phyloP scores from a whole-genome alignment of 768 basidiomycete genomes.

The Kwoniella mangroviensis region DNA sequence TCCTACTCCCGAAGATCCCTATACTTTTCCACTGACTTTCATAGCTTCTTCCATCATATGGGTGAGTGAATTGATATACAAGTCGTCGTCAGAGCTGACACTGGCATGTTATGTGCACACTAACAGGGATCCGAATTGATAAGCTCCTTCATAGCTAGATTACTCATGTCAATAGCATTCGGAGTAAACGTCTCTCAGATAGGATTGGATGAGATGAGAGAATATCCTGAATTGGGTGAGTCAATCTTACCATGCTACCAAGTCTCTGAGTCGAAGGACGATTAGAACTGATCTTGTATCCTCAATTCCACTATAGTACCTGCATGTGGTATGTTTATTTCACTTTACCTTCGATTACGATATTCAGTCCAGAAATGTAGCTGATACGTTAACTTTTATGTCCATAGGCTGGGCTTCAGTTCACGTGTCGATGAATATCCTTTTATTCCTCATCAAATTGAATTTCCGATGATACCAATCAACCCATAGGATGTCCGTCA shows the following conservation, averaged over 20 bases:
- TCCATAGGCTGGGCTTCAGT: slow-evolving; percentile 56
- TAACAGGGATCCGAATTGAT: slow-evolving; percentile 57
- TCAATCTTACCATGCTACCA: background rate
- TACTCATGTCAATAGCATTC: slow-evolving; percentile 54
- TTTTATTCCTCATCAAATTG: slow-evolving; percentile 57
- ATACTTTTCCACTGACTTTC: slow-evolving; percentile 60
- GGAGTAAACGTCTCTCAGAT: slow-evolving; percentile 57
- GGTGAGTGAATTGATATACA: slow-evolving; percentile 34
- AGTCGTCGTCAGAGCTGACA: background rate
- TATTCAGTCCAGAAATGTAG: no score
- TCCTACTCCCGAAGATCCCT: slow-evolving; percentile 57
- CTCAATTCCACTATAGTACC: slow-evolving; percentile 16
- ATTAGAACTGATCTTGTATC: background rate
- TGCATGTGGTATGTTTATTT: slow-evolving; percentile 45
- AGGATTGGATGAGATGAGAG: slow-evolving; percentile 59
- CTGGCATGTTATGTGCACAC: background rate
- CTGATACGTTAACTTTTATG: background rate
- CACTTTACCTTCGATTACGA: no score
- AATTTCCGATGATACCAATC: slow-evolving; percentile 36
- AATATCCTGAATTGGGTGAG: slow-evolving; percentile 57
- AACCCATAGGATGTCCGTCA: background rate
- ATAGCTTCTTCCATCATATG: slow-evolving; percentile 59
- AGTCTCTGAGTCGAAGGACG: background rate
- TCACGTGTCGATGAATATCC: slow-evolving; percentile 60
- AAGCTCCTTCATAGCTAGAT: slow-evolving; percentile 57